A percentile compares a stretch with the other conserved stretches of the same genome.
These are phyloP conservation scores for Haplosporangium gracile DNA, from an alignment of 192 early-diverging fungal genomes.

Conservation along the genomic window DNA sequence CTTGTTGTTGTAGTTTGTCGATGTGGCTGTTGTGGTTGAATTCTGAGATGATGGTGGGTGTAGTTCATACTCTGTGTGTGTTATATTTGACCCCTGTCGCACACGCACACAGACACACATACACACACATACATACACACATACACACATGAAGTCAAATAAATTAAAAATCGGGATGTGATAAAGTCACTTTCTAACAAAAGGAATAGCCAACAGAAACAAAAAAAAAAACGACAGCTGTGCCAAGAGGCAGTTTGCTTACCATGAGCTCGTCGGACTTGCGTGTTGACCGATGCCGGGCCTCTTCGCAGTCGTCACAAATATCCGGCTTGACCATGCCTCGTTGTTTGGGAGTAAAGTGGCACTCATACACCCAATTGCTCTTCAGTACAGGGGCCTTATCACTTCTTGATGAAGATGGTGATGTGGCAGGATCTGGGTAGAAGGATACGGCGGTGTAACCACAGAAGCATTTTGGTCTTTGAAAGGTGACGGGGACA, in stretches of 20 bases:
- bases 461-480: constrained; percentile 31
- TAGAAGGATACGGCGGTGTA: constrained; percentile 10
- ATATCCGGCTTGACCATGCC: constrained; percentile 15
- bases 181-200: too few species aligned
- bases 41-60: not conserved
- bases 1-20: not conserved
- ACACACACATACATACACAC: too few species aligned
- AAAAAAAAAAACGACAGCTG: too few species aligned
- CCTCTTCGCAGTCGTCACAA: constrained; percentile 1
- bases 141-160: too few species aligned
- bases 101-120: too few species aligned
- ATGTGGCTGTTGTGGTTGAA: not conserved
- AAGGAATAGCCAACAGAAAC: too few species aligned
- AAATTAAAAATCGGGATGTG: too few species aligned
- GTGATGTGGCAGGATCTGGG: not conserved
- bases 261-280: too few species aligned
- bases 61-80: too few species aligned
- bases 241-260: too few species aligned
- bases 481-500: not conserved
- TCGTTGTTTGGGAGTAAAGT: constrained; percentile 7
- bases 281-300: not conserved
- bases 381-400: not conserved
- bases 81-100: too few species aligned
- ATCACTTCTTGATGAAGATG: not conserved
- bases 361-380: constrained; percentile 36